These are phyloP conservation scores for Fraxinus greggii DNA, from an alignment of 305 asterid genomes.

Conservation along the genomic window DNA sequence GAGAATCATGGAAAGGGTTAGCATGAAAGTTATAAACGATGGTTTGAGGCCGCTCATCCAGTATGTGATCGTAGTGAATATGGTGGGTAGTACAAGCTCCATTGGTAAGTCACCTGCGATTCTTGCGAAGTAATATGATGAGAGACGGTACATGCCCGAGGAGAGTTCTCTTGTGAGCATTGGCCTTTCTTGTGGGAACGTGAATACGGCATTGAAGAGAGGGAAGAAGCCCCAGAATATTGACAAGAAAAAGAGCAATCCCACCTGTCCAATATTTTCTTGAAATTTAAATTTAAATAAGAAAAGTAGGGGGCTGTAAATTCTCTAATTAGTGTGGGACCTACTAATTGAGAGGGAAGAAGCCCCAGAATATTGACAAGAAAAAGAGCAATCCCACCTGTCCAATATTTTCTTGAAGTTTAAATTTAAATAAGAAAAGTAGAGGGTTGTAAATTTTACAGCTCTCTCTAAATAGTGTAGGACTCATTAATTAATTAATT, in stretches of 20 bases:
- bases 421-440: too few relatives aligned
- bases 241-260: constrained; percentile 83
- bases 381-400: constrained; percentile 88
- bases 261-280: constrained; percentile 49
- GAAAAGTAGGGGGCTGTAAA: too few relatives aligned
- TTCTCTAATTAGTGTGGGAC: too few relatives aligned
- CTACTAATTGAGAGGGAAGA: constrained; percentile 74
- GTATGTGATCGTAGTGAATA: constrained; percentile 58
- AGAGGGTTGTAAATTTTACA: too few relatives aligned
- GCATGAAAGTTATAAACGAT: constrained; percentile 47
- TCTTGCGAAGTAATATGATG: constrained; percentile 74
- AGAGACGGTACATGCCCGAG: constrained; percentile 80
- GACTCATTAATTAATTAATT: too few relatives aligned
- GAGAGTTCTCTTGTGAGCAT: constrained; percentile 64
- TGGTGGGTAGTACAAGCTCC: constrained; percentile 84
- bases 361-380: constrained; percentile 97
- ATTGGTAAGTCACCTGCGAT: constrained; percentile 77
- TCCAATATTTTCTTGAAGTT: background rate
- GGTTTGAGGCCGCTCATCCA: constrained; percentile 95
- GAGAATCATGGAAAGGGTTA: constrained; percentile 58
- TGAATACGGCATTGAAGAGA: constrained; percentile 64
- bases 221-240: constrained; percentile 97
- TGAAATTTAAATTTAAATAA: background rate
- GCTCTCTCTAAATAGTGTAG: too few relatives aligned
- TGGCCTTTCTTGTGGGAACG: constrained; percentile 75